Evolutionary conservation across 371 early-diverging fungal species (phyloP), one percentile per base, ranked within the genome.

Genomic region (Blakeslea trispora): DNA sequence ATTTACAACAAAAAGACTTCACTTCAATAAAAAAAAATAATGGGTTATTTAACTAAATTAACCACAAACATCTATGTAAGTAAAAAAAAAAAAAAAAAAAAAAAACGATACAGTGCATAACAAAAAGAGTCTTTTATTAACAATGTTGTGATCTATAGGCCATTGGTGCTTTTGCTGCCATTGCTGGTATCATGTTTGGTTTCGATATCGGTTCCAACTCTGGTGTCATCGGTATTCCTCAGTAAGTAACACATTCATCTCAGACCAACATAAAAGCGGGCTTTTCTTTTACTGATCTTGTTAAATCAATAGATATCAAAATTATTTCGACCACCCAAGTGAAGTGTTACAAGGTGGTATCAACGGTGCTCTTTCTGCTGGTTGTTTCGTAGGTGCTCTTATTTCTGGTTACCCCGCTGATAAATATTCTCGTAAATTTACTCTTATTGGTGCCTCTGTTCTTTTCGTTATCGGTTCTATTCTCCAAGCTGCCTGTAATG

Each of bases 131-230:
- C n/a, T 35, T 43, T 11, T 49, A 23, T 17, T 37, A 37, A 17
- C 7, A 48, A 37, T 37, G n/a, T n/a, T n/a, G n/a, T 13, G 14
- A 28, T 28, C 17, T 61, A 64, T 77, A 81, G 79, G 56, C 69
- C 43, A 66, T 81, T 59, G 79, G 81, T 53, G 71, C 61, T 1
- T 83, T 83, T 68, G 78, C 81, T 35, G 76, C 81, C 56, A 77
- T 81, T 59, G 83, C 77, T 23, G 83, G 83, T 55, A 80, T 83
- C 61, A 75, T 81, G 72, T 83, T 83, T 61, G 84, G 84, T 53
- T 83, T 81, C 53, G 84, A 83, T 63, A 83, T 83, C 59, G 80
- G 81, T 46, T 75, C 76, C 47, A 81, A 76, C 66, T 79, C 81
- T 44, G 82, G 83, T 59, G 74, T 79, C 40, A 79, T 83, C 44